A percentile compares a stretch with the other conserved stretches of the same genome.
Evolutionary conservation across 2,329 filamentous ascomycete genomes (phyloP).

Genomic region (Aureobasidium sp.): DNA sequence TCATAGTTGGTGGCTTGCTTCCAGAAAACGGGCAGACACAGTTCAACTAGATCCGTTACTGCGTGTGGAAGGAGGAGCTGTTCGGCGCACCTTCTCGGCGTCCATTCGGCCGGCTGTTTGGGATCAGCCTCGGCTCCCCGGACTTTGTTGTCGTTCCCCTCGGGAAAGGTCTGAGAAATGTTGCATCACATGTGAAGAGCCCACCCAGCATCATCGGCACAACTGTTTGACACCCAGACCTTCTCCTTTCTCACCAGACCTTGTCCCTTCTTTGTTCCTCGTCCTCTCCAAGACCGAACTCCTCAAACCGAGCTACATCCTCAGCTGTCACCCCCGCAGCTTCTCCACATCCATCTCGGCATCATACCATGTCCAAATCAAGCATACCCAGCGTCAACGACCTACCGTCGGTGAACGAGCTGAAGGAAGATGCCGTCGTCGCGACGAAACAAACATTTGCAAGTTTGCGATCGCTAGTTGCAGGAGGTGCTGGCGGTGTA

Average conservation of each 20-base stretch:
- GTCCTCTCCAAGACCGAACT: background rate
- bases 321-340: background rate
- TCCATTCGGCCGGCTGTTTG: background rate
- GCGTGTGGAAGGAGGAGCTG: background rate
- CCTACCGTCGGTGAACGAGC: conserved; percentile 33
- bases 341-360: background rate
- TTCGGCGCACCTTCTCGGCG: background rate
- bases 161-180: background rate
- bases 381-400: conserved; percentile 3
- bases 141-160: background rate
- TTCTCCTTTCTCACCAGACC: background rate
- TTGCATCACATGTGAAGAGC: conserved; percentile 9
- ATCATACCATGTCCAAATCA: conserved; percentile 9
- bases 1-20: background rate
- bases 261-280: background rate
- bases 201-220: background rate
- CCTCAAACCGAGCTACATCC: background rate
- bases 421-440: conserved; percentile 44
- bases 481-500: conserved; percentile 85
- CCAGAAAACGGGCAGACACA: background rate
- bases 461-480: conserved; percentile 70
- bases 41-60: background rate
- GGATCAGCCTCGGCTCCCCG: conserved; percentile 7
- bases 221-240: background rate
- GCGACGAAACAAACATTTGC: conserved; percentile 48